These are phyloP conservation scores for Anthracocystis panici-leucophaei DNA, from an alignment of 1,284 basidiomycete genomes.

Conservation along the genomic window DNA sequence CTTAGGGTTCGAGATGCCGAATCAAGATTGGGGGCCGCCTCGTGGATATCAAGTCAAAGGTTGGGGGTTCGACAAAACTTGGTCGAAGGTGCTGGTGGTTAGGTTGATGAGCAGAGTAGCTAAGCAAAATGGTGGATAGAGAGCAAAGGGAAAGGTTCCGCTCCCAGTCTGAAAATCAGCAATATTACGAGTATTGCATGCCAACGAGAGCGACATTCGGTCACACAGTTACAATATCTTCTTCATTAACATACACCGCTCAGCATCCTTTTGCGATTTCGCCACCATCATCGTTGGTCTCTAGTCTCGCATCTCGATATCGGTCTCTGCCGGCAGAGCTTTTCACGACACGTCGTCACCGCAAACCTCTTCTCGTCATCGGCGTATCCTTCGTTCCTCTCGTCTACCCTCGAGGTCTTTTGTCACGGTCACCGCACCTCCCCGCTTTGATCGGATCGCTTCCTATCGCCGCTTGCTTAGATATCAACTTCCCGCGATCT, in stretches of 20 bases:
- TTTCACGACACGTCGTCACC: neutral
- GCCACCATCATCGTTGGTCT: neutral
- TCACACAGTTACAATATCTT: too few species aligned
- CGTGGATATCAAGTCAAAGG: too few species aligned
- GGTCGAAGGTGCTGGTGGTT: too few species aligned
- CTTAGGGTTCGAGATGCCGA: too few species aligned
- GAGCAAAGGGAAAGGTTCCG: too few species aligned
- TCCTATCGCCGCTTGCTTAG: neutral
- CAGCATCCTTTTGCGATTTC: neutral
- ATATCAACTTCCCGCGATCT: neutral
- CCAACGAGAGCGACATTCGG: too few species aligned
- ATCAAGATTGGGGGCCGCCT: too few species aligned
- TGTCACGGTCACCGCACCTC: neutral
- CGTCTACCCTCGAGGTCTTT: neutral
- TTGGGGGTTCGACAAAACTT: too few species aligned
- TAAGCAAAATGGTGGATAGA: too few species aligned
- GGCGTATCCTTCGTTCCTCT: neutral
- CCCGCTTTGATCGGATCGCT: neutral
- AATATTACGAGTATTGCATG: too few species aligned
- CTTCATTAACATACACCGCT: neutral
- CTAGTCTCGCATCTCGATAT: neutral
- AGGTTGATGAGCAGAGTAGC: too few species aligned
- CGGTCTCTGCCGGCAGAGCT: slow-evolving; percentile 35
- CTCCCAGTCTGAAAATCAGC: too few species aligned
- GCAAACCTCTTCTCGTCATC: neutral